Percentiles rank a stretch among this genome's conserved stretches.
Evolutionary conservation across 1,139 yeast species (phyloP).

Genomic region (Debaryomycetaceae sp.): DNA sequence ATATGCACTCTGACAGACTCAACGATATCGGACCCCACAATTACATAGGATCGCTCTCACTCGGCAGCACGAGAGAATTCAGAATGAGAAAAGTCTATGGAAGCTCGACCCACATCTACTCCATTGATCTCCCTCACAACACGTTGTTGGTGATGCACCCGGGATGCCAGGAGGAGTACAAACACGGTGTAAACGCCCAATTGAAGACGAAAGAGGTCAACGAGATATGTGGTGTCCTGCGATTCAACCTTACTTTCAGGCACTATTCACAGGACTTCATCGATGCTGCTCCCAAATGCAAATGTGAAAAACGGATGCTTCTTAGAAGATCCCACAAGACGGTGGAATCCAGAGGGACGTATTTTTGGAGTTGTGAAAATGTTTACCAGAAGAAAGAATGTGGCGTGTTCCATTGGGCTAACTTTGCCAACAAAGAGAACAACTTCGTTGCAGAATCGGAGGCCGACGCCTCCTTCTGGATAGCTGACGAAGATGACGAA

Average conservation of each 20-base stretch:
- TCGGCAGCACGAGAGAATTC: slow-evolving; percentile 68
- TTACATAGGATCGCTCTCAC: slow-evolving; percentile 57
- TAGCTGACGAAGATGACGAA: slow-evolving; percentile 25
- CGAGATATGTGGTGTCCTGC: slow-evolving; percentile 42
- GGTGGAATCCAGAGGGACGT: slow-evolving; percentile 42
- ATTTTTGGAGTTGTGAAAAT: slow-evolving; percentile 51
- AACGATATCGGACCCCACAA: slow-evolving; percentile 70
- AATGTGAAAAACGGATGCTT: slow-evolving; percentile 44
- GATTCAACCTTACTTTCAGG: slow-evolving; percentile 66
- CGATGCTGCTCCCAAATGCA: slow-evolving; percentile 47
- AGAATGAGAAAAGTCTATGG: slow-evolving; percentile 42
- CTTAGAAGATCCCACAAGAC: slow-evolving; percentile 45
- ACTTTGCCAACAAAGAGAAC: slow-evolving; percentile 26
- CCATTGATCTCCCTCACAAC: slow-evolving; percentile 63
- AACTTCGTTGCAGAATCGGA: slow-evolving; percentile 21
- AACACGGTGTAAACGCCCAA: slow-evolving; percentile 44
- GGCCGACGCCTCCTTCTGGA: slow-evolving; percentile 25
- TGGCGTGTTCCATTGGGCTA: slow-evolving; percentile 46
- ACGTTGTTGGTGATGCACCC: slow-evolving; percentile 68
- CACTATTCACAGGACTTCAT: slow-evolving; percentile 38
- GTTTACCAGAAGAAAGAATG: slow-evolving; percentile 41
- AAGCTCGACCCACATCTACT: slow-evolving; percentile 27
- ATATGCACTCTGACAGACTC: slow-evolving; percentile 72
- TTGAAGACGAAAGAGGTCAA: slow-evolving; percentile 35
- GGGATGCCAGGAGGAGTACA: slow-evolving; percentile 70